Conservation (phyloP, 2,329 filamentous ascomycete species). For the Bisporella sp. region DNA sequence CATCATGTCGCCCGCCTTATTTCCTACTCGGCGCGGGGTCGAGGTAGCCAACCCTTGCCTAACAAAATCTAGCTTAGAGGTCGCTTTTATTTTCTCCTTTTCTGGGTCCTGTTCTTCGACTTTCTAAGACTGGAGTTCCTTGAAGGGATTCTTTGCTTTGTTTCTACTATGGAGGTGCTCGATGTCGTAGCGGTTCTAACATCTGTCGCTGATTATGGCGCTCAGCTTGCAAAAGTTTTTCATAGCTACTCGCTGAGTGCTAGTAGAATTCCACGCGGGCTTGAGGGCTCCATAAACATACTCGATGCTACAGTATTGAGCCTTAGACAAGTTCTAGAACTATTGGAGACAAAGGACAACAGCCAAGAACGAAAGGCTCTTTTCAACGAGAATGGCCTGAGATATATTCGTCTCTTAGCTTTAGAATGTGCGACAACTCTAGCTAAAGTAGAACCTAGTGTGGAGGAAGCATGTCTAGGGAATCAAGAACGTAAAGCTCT, state of each 20-base stretch:
- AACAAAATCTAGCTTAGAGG: background rate
- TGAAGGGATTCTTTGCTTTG: too few species aligned
- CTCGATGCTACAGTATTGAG: conserved; percentile 13
- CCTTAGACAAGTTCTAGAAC: conserved; percentile 14
- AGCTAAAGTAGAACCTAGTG: conserved; percentile 8
- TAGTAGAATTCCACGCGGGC: background rate
- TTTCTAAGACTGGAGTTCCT: too few species aligned
- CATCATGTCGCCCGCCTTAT: background rate
- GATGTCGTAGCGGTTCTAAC: conserved; percentile 4
- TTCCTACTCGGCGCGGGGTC: background rate
- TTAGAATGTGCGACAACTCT: conserved; percentile 15
- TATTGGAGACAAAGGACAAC: conserved; percentile 9
- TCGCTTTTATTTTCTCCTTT: background rate
- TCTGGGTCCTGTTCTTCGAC: background rate
- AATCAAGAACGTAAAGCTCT: conserved; percentile 10
- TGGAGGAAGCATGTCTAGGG: conserved; percentile 8
- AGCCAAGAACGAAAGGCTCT: conserved; percentile 3
- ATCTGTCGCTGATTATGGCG: conserved; percentile 11
- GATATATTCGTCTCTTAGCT: conserved; percentile 15
- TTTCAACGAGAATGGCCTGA: conserved; percentile 17
- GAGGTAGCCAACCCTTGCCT: background rate
- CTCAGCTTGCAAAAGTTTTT: conserved; percentile 13
- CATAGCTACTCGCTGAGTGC: conserved; percentile 12
- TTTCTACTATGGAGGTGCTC: conserved; percentile 9
- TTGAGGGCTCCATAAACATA: conserved; percentile 14